A percentile compares a stretch with the other conserved stretches of the same genome.
Evolutionary conservation across 306 rosid genomes (phyloP).

Genomic region (Begonia masoniana): DNA sequence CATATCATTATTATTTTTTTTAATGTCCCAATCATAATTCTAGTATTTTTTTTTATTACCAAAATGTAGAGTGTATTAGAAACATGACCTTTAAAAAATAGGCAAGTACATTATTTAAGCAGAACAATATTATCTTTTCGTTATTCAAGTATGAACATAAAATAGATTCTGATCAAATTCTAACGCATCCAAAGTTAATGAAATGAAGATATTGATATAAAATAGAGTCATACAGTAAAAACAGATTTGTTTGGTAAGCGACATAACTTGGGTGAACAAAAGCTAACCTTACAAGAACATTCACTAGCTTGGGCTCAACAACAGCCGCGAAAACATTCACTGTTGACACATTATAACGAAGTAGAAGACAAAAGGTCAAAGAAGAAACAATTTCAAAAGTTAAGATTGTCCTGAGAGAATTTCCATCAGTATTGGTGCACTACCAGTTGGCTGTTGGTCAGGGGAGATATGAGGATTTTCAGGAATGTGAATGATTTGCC

Average conservation of each 20-base stretch:
- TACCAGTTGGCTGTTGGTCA: constrained; percentile 64
- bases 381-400: background rate
- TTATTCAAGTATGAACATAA: too few species aligned
- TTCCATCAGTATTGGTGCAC: background rate
- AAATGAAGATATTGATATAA: background rate
- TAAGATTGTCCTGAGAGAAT: background rate
- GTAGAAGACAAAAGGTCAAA: background rate
- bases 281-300: constrained; percentile 59
- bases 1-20: too few species aligned
- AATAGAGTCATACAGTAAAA: background rate
- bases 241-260: background rate
- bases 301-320: constrained; percentile 56
- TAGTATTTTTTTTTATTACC: too few species aligned
- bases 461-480: constrained; percentile 42
- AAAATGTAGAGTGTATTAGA: too few species aligned
- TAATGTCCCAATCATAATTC: too few species aligned
- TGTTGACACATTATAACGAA: constrained; percentile 6
- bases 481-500: constrained; percentile 53
- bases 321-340: constrained; percentile 48
- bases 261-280: background rate
- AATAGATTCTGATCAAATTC: too few species aligned
- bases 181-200: too few species aligned
- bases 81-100: too few species aligned
- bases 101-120: too few species aligned
- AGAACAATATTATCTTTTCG: too few species aligned